phyloP scores from a whole-genome alignment of 2,329 filamentous ascomycete genomes.

The Pseudogymnoascus sp. region DNA sequence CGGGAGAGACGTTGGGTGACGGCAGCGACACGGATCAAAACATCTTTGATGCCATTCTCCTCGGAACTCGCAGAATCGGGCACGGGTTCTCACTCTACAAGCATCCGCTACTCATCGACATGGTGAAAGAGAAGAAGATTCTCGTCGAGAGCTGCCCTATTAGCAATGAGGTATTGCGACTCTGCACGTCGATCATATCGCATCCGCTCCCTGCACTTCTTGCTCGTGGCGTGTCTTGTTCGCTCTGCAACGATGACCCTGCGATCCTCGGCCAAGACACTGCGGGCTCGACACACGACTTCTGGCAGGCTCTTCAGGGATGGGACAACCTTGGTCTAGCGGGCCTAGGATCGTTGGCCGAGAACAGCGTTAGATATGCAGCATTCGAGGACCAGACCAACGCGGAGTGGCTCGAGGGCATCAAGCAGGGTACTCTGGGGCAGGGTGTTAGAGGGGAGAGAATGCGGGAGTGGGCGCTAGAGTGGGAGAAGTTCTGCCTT shows the following conservation, averaged over 20 bases:
- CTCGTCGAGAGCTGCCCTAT: slow-evolving; percentile 86
- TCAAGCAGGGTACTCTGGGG: slow-evolving; percentile 67
- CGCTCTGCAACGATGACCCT: slow-evolving; percentile 84
- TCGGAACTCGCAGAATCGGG: slow-evolving; percentile 82
- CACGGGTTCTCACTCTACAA: slow-evolving; percentile 85
- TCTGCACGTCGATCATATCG: slow-evolving; percentile 65
- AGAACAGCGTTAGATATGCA: slow-evolving; percentile 88
- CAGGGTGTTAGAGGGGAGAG: slow-evolving; percentile 60
- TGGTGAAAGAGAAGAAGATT: slow-evolving; percentile 82
- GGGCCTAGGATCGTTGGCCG: slow-evolving; percentile 75
- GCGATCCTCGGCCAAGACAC: slow-evolving; percentile 77
- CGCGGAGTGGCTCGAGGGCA: slow-evolving; percentile 62
- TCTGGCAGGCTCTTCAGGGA: slow-evolving; percentile 86
- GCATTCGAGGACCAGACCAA: slow-evolving; percentile 72
- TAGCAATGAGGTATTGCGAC: slow-evolving; percentile 76
- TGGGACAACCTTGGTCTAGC: slow-evolving; percentile 87
- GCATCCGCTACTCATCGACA: slow-evolving; percentile 79
- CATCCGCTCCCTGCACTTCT: slow-evolving; percentile 79
- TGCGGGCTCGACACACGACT: slow-evolving; percentile 81
- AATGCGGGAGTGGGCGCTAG: slow-evolving; percentile 67
- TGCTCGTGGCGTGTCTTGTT: slow-evolving; percentile 73
- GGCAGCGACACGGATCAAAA: slow-evolving; percentile 70
- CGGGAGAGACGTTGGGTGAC: slow-evolving; percentile 77
- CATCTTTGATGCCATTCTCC: slow-evolving; percentile 78
- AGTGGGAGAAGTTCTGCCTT: slow-evolving; percentile 85